Conservation (phyloP, 202 grass and related monocot species). For the Dendrocalamus latiflorus region DNA sequence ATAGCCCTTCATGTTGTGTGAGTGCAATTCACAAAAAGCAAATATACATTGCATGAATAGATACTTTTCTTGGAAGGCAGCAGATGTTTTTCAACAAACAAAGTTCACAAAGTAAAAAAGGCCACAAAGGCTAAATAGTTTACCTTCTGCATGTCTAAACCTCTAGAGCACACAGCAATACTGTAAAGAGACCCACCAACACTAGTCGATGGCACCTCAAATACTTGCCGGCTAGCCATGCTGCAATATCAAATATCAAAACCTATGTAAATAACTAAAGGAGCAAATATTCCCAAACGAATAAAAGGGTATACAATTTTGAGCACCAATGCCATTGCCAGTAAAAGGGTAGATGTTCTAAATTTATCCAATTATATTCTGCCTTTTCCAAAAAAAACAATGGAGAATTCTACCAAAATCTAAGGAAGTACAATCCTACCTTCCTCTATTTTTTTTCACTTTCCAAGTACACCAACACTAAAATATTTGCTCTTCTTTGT, state of each 20-base stretch:
- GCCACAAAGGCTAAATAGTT: not conserved
- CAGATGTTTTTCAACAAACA: not conserved
- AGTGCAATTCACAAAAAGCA: too few relatives aligned
- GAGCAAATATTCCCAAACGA: not conserved
- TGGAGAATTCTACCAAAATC: not conserved
- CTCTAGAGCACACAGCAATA: constrained; percentile 81
- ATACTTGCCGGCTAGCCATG: constrained; percentile 77
- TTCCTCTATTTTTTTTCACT: too few relatives aligned
- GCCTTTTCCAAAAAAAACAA: not conserved
- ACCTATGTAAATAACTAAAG: constrained; percentile 26
- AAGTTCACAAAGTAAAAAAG: not conserved
- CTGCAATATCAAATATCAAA: constrained; percentile 47
- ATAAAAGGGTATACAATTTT: not conserved
- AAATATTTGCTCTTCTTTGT: not conserved
- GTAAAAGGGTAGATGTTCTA: not conserved
- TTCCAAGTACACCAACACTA: too few relatives aligned
- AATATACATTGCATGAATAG: not conserved
- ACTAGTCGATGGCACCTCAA: constrained; percentile 69
- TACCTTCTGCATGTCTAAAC: constrained; percentile 75
- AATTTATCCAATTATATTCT: not conserved
- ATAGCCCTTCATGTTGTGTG: too few relatives aligned
- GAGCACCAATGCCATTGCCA: not conserved
- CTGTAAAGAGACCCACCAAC: constrained; percentile 76
- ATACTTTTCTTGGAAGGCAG: not conserved
- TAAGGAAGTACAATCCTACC: not conserved